These are phyloP conservation scores for Paramecium tetraurelia DNA, from an alignment of 73 alveolate genomes.

Conservation along the genomic window DNA sequence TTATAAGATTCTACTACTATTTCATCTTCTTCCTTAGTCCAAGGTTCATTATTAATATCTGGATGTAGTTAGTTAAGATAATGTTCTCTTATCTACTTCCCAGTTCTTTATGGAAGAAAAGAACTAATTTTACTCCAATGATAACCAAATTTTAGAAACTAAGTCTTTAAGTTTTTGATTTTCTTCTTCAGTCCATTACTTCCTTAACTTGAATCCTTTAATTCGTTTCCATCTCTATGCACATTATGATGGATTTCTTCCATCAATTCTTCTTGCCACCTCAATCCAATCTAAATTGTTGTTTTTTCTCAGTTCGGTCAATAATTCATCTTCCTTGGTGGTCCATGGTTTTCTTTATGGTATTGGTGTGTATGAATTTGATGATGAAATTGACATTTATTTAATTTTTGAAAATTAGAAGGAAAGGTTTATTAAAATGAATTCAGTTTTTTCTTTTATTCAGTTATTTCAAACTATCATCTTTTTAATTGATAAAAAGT, in stretches of 20 bases:
- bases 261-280: slow-evolving; percentile 56
- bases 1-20: slow-evolving; percentile 44
- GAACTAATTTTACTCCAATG: slow-evolving; percentile 58
- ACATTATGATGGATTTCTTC: slow-evolving; percentile 62
- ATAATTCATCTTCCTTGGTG: slow-evolving; percentile 44
- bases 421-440: not conserved
- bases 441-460: slow-evolving; percentile 38
- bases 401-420: not conserved
- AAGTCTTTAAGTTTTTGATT: slow-evolving; percentile 1
- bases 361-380: not conserved
- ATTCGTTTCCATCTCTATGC: slow-evolving; percentile 64
- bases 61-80: slow-evolving; percentile 54
- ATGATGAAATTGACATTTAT: not conserved
- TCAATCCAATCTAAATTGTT: slow-evolving; percentile 52
- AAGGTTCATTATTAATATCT: slow-evolving; percentile 50
- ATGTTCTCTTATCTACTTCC: slow-evolving; percentile 58
- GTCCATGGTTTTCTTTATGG: slow-evolving; percentile 63
- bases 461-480: slow-evolving; percentile 21
- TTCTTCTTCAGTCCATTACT: slow-evolving; percentile 62
- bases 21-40: slow-evolving; percentile 61
- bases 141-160: slow-evolving; percentile 42
- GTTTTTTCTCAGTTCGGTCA: slow-evolving; percentile 3
- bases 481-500: not conserved
- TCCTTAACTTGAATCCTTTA: slow-evolving; percentile 53
- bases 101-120: slow-evolving; percentile 43